These are phyloP conservation scores for Cystofilobasidium bisporidii DNA, from an alignment of 768 basidiomycete species.

Conservation along the genomic window DNA sequence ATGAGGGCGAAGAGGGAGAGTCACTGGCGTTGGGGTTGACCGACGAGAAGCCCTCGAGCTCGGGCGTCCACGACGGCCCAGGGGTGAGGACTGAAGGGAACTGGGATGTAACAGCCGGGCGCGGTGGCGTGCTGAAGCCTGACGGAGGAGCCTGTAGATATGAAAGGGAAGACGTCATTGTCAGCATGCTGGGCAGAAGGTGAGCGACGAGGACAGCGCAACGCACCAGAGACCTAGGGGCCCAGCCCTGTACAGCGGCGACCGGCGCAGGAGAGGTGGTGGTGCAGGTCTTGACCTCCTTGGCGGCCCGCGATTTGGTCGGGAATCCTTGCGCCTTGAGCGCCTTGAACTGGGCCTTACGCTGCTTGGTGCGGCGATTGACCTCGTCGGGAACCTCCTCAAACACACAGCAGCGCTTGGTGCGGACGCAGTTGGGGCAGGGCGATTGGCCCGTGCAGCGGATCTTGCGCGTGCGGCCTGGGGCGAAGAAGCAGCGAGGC, in stretches of 20 bases:
- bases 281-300: neutral
- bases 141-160: neutral
- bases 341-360: conserved; percentile 36
- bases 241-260: conserved; percentile 7
- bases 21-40: neutral
- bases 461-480: conserved; percentile 8
- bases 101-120: neutral
- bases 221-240: conserved; percentile 6
- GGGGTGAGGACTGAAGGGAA: conserved; percentile 7
- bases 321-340: conserved; percentile 18
- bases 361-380: conserved; percentile 36
- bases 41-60: conserved; percentile 2
- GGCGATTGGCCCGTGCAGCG: conserved; percentile 35
- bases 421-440: conserved; percentile 36
- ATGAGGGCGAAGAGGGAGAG: neutral
- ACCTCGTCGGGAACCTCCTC: conserved; percentile 37
- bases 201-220: no score
- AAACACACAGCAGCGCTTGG: conserved; percentile 34
- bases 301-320: neutral
- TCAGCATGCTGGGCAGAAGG: neutral
- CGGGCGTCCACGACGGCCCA: neutral
- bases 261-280: neutral
- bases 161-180: neutral
- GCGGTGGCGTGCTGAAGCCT: neutral
- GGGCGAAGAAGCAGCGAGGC: neutral